Percentiles rank a stretch among this genome's conserved stretches.
Evolutionary conservation across 1,284 basidiomycete genomes (phyloP).

Genomic region (Vanrija pseudolonga): DNA sequence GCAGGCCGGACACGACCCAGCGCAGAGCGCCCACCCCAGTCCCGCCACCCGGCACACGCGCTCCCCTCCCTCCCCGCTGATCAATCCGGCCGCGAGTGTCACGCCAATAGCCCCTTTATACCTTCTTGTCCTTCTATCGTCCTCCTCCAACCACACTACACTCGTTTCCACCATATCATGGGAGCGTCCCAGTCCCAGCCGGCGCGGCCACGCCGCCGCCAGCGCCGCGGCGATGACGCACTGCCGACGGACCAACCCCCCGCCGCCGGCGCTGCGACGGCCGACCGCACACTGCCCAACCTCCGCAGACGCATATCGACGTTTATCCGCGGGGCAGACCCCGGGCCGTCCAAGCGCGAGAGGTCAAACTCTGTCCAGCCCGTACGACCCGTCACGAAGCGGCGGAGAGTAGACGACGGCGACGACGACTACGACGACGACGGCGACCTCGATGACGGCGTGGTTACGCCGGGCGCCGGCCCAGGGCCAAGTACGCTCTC

Average conservation of each 20-base stretch:
- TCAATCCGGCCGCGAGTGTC: too few species aligned
- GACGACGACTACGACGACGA: conserved; percentile 9
- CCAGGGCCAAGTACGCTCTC: background rate
- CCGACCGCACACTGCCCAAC: background rate
- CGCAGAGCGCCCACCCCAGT: too few species aligned
- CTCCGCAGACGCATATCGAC: background rate
- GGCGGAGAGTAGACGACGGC: conserved; percentile 3
- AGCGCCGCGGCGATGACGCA: background rate
- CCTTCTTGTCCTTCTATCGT: too few species aligned
- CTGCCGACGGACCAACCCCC: too few species aligned
- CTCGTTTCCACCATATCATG: conserved; percentile 12
- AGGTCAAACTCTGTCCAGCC: conserved; percentile 11
- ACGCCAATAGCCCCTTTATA: too few species aligned
- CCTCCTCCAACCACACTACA: too few species aligned
- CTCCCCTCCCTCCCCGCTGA: too few species aligned
- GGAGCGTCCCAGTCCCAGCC: conserved; percentile 29
- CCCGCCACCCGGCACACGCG: too few species aligned
- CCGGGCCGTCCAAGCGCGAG: conserved; percentile 11
- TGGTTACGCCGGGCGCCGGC: background rate
- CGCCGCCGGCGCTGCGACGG: background rate
- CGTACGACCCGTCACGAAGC: conserved; percentile 4
- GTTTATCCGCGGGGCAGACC: background rate
- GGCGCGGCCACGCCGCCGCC: background rate
- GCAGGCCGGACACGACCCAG: too few species aligned
- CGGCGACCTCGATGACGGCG: background rate